Percentiles rank a stretch among this genome's conserved stretches.
phyloP scores from a whole-genome alignment of 176 grass and related monocot genomes.

The Raddia guianensis region DNA sequence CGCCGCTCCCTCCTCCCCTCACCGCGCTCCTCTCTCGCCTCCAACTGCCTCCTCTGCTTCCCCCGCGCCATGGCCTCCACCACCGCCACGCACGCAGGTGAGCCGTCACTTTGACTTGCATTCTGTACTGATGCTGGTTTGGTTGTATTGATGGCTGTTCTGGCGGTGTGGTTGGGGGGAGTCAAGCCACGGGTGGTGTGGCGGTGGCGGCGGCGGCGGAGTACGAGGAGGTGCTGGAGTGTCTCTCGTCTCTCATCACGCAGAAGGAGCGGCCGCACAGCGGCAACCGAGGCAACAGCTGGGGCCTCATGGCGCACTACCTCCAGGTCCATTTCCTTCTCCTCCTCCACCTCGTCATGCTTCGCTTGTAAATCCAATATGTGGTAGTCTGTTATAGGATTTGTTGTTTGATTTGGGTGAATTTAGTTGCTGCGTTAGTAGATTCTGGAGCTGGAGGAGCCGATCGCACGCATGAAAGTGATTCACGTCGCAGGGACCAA shows the following conservation, averaged over 20 bases:
- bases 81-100: constrained; percentile 7
- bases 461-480: constrained; percentile 71
- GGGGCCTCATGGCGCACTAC: constrained; percentile 81
- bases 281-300: constrained; percentile 71
- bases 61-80: constrained; percentile 42
- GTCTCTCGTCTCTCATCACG: constrained; percentile 86
- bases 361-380: background rate
- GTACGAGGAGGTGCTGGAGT: constrained; percentile 77
- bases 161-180: background rate
- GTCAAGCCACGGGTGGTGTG: background rate
- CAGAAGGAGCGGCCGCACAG: constrained; percentile 67
- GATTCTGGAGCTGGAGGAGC: constrained; percentile 61
- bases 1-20: constrained; percentile 14
- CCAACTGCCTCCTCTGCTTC: background rate
- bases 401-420: background rate
- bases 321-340: constrained; percentile 50
- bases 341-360: background rate
- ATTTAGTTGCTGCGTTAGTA: background rate
- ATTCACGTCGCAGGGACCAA: constrained; percentile 92
- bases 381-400: background rate
- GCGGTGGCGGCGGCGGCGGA: constrained; percentile 24
- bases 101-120: background rate
- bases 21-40: background rate
- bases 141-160: background rate
- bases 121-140: background rate